Evolutionary conservation across 2,329 filamentous ascomycete genomes (phyloP).

Genomic region (Fusarium udum): DNA sequence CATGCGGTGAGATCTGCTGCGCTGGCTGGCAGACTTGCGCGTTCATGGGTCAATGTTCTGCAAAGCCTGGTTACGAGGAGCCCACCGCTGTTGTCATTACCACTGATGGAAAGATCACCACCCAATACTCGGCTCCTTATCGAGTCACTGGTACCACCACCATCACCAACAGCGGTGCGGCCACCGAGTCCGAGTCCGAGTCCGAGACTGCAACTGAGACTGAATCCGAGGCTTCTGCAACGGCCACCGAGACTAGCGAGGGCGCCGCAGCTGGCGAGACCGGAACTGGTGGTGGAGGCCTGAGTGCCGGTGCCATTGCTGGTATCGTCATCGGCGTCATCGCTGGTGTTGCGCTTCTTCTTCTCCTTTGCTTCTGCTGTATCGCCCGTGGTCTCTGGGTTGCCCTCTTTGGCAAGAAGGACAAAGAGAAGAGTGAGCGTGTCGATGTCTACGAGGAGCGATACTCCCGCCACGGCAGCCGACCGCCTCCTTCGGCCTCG

Average conservation of each 20-base stretch:
- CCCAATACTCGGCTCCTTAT: constrained; percentile 61
- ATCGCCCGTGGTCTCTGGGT: constrained; percentile 71
- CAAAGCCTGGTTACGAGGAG: constrained; percentile 60
- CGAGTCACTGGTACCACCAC: constrained; percentile 67
- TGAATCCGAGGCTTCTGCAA: constrained; percentile 62
- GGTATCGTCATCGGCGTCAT: constrained; percentile 82
- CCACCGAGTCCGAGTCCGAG: constrained; percentile 59
- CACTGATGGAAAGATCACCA: constrained; percentile 60
- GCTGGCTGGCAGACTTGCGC: constrained; percentile 74
- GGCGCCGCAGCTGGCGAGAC: constrained; percentile 28
- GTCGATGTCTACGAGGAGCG: constrained; percentile 73
- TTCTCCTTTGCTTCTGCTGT: constrained; percentile 80
- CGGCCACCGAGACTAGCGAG: constrained; percentile 58
- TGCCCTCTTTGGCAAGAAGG: constrained; percentile 68
- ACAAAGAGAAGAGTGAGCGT: constrained; percentile 59
- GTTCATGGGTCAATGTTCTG: constrained; percentile 64
- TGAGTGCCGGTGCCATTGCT: constrained; percentile 79
- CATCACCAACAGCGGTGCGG: constrained; percentile 60
- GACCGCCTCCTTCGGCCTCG: constrained; percentile 47
- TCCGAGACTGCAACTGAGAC: constrained; percentile 60
- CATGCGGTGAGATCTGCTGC: constrained; percentile 77
- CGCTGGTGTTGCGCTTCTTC: constrained; percentile 71
- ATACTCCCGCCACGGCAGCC: constrained; percentile 60
- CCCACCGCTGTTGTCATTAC: constrained; percentile 56
- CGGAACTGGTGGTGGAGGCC: constrained; percentile 53